Evolutionary conservation across 495 filamentous ascomycete genomes (phyloP), one percentile per base, ranked within the genome.

Genomic region (Filosporella fistucella): DNA sequence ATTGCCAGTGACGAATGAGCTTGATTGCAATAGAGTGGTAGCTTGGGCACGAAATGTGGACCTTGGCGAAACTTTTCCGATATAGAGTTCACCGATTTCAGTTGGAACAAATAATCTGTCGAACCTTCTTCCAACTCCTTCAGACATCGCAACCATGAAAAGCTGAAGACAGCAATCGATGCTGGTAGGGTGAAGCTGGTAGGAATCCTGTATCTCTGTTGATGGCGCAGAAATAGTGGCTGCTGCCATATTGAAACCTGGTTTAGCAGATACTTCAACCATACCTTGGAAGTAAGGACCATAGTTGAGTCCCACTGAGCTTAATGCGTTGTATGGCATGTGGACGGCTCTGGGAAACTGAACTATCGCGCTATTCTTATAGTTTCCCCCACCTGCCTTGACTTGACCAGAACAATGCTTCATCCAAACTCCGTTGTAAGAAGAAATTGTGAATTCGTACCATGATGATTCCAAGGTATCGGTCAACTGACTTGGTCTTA

Each of bases 401-500:
- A 59, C 55, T 3, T 29, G 32, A 3, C 50, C 49, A 33, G 25
- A 5, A 23, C 44, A 54, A 23, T 54, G 44, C 23, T 37, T 48
- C 1, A 13, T 43, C 51, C 51, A 54, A 1, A 9, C 13, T 4
- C 44, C 42, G 49, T 49, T 49, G 33, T 30, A 33, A n/a, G 42
- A 53, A 5, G 33, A 11, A 12, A 49, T 29, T 3, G 21, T 24
- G 23, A 80, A 80, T 13, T 71, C 65, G 51, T 61, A 75, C 70
- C 69, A 77, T 6, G 65, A 42, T 10, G 56, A 63, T 25, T 74
- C 63, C 0, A 63, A 47, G 0, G 54, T 49, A n/a, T 56, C 52
- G 0, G 67, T 76, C 13, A 73, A 54, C 1, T 52, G 50, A 10
- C 49, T 52, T 1, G 30, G 63, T 2, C 63, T 63, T 12, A 77